Evolutionary conservation across 495 filamentous ascomycete species (phyloP).

Genomic region (Aspergillus cristatus): DNA sequence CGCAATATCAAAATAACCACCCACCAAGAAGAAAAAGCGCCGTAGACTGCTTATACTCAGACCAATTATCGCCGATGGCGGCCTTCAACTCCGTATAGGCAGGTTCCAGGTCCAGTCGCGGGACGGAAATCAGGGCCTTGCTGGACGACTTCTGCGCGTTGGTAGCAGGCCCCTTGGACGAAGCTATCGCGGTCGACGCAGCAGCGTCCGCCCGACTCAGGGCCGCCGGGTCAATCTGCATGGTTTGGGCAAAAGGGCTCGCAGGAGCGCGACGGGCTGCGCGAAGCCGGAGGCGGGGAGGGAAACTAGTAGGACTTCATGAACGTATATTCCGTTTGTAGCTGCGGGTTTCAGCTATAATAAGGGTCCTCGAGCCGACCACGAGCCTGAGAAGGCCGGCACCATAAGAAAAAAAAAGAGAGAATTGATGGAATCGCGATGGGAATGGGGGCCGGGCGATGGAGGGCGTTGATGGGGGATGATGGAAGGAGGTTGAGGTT

Average conservation of each 20-base stretch:
- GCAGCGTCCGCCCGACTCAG: constrained; percentile 63
- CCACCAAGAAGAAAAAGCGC: constrained; percentile 73
- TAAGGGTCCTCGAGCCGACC: constrained; percentile 4
- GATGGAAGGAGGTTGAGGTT: constrained; percentile 22
- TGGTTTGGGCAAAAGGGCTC: constrained; percentile 32
- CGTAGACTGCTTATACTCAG: constrained; percentile 74
- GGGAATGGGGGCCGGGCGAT: no score
- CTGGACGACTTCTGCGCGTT: constrained; percentile 44
- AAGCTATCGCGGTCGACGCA: constrained; percentile 46
- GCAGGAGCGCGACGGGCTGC: constrained; percentile 36
- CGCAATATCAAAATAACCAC: constrained; percentile 15
- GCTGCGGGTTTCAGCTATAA: background rate
- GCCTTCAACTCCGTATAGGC: constrained; percentile 79
- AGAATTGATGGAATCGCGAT: constrained; percentile 20
- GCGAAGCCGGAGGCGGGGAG: constrained; percentile 29
- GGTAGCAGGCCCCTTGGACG: constrained; percentile 51
- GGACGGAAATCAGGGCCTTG: constrained; percentile 56
- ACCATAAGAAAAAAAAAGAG: constrained; percentile 1
- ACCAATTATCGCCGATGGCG: constrained; percentile 78
- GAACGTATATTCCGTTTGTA: constrained; percentile 12
- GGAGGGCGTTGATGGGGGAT: constrained; percentile 16
- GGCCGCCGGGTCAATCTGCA: constrained; percentile 84
- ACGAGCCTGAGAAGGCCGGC: constrained; percentile 4
- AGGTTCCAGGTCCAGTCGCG: constrained; percentile 85
- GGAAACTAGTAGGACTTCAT: constrained; percentile 38